phyloP scores from a whole-genome alignment of 306 rosid genomes.

The Gastrolobium villosum region DNA sequence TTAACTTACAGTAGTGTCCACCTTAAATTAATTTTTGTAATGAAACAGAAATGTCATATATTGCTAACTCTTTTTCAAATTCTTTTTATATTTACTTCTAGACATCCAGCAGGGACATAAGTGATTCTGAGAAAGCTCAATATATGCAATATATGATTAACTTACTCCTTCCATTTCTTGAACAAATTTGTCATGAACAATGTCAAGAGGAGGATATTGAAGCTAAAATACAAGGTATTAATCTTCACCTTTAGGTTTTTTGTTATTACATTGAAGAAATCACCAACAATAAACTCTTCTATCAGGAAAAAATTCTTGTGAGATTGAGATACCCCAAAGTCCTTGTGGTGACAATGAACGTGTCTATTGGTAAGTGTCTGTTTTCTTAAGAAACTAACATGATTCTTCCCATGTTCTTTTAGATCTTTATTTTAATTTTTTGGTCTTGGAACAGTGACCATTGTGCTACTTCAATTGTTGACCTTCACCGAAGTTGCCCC shows the following conservation, averaged over 20 bases:
- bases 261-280: constrained; percentile 29
- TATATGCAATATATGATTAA: constrained; percentile 50
- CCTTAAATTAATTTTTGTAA: constrained; percentile 3
- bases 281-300: not conserved
- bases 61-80: not conserved
- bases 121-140: constrained; percentile 52
- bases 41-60: not conserved
- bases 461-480: constrained; percentile 77
- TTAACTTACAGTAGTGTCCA: constrained; percentile 52
- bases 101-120: constrained; percentile 59
- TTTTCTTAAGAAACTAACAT: constrained; percentile 3
- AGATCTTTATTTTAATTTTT: constrained; percentile 16
- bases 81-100: constrained; percentile 44
- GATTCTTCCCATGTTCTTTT: constrained; percentile 4
- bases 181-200: constrained; percentile 64
- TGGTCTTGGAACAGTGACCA: constrained; percentile 60
- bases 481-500: constrained; percentile 73
- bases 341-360: constrained; percentile 65
- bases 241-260: constrained; percentile 41
- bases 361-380: constrained; percentile 62
- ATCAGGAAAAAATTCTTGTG: constrained; percentile 53
- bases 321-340: constrained; percentile 56
- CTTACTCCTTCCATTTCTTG: constrained; percentile 56
- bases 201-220: constrained; percentile 63
- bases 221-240: constrained; percentile 64